Evolutionary conservation across 352 stramenopile genomes (phyloP), one percentile per base, ranked within the genome.

Genomic region (Globisporangium barbulae): DNA sequence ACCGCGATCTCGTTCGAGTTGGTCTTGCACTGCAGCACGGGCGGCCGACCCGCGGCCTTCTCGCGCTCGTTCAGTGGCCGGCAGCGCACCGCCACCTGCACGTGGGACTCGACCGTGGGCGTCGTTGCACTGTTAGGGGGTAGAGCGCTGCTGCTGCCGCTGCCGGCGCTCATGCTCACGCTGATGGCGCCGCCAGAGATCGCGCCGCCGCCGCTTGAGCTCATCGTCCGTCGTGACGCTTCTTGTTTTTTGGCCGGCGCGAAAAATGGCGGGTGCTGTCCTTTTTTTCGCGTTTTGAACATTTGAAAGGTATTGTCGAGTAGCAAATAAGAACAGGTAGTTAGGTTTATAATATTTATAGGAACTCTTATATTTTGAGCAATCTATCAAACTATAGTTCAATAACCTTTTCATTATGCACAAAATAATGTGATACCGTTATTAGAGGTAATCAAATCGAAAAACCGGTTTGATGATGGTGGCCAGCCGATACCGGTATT

Each of bases 51-150:
- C 1, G 74, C 63, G 0, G 71, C 70, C 68, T 97, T 97, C 60
- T 98, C 93, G 61, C 88, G 83, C 41, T 85, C 80, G 62, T 96
- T 98, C 9, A 97, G 73, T 33, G 92, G 92, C 3, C 92, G 84
- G 57, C 89, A 97, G 64, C 93, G 88, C 61, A 98, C 90, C 3
- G 90, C 91, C 30, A 98, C 93, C 64, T 96, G 87, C 48, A 97
- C 89, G 67, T 96, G 58, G 54, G 67, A 60, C 70, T 67, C 53
- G 53, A 63, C 30, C 42, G 61, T 13, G 55, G 33, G 17, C 44
- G 22, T 28, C 9, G 59, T 30, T 12, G 33, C 25, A 25, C 35
- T 41, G 4, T 39, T 13, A 5, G 41, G 21, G 3, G 52, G 44
- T 28, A 31, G 58, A 42, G 37, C 21, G 12, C n/a, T 55, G 31